These are phyloP conservation scores for Ophiocordyceps sinensis DNA, from an alignment of 2,329 filamentous ascomycete species.

Conservation along the genomic window DNA sequence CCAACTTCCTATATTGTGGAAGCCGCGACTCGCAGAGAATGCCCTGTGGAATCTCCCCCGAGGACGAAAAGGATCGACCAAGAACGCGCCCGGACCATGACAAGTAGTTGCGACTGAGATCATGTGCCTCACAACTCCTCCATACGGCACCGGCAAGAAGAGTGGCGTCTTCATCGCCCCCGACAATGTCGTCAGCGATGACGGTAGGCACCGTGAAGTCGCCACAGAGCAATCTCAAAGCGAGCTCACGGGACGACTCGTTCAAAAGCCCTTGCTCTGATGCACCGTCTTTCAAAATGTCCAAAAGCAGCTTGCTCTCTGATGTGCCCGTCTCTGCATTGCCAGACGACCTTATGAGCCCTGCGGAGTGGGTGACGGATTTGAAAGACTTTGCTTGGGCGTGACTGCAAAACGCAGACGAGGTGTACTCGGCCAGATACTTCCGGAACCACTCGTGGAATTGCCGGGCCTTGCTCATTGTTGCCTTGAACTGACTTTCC, in stretches of 20 bases:
- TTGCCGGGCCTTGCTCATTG: constrained; percentile 56
- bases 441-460: constrained; percentile 70
- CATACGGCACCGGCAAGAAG: constrained; percentile 53
- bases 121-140: constrained; percentile 55
- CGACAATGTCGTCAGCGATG: constrained; percentile 48
- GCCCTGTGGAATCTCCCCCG: constrained; percentile 49
- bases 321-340: constrained; percentile 54
- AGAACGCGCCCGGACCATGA: constrained; percentile 77
- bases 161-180: constrained; percentile 48
- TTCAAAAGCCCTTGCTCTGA: constrained; percentile 51
- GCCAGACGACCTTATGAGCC: constrained; percentile 50
- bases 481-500: constrained; percentile 66
- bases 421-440: constrained; percentile 51
- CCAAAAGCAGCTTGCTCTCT: constrained; percentile 70
- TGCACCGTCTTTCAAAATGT: constrained; percentile 61
- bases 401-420: constrained; percentile 32
- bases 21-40: constrained; percentile 46
- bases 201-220: constrained; percentile 47
- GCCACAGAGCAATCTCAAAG: constrained; percentile 58
- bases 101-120: constrained; percentile 54
- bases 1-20: constrained; percentile 31
- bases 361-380: constrained; percentile 54
- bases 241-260: constrained; percentile 51
- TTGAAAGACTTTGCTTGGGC: constrained; percentile 43
- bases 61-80: constrained; percentile 69